Evolutionary conservation across 306 rosid species (phyloP).

Genomic region (Mimosa pudica): DNA sequence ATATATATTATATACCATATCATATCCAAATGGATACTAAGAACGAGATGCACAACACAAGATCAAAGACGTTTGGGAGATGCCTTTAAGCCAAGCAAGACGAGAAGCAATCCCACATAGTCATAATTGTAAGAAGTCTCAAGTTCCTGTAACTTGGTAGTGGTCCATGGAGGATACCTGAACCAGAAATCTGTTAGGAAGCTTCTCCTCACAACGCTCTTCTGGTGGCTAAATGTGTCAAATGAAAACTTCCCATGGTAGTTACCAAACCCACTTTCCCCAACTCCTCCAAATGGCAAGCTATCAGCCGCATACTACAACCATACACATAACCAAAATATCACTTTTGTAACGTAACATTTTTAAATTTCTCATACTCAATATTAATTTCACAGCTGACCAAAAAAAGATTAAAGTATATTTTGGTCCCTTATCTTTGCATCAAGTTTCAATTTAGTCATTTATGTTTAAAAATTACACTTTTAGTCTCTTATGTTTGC

Average conservation of each 20-base stretch:
- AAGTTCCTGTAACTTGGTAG: conserved; percentile 59
- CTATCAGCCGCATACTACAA: conserved; percentile 71
- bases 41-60: too few relatives aligned
- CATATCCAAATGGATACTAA: not conserved
- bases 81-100: conserved; percentile 49
- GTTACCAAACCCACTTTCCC: conserved; percentile 76
- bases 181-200: conserved; percentile 75
- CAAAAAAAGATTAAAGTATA: too few relatives aligned
- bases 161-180: conserved; percentile 81
- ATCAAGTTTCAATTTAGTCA: too few relatives aligned
- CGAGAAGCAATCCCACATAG: conserved; percentile 58
- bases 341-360: not conserved
- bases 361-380: too few relatives aligned
- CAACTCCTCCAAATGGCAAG: conserved; percentile 84
- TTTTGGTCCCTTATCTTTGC: too few relatives aligned
- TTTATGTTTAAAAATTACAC: too few relatives aligned
- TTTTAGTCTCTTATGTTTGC: too few relatives aligned
- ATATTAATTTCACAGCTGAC: not conserved
- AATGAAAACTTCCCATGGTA: conserved; percentile 88
- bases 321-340: not conserved
- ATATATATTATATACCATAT: too few relatives aligned
- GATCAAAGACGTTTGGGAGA: not conserved
- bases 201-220: conserved; percentile 55
- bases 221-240: conserved; percentile 76
- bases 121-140: conserved; percentile 51